Base-by-base conservation (phyloP, 352 stramenopile genomes). In the Pythium coloratum region DNA sequence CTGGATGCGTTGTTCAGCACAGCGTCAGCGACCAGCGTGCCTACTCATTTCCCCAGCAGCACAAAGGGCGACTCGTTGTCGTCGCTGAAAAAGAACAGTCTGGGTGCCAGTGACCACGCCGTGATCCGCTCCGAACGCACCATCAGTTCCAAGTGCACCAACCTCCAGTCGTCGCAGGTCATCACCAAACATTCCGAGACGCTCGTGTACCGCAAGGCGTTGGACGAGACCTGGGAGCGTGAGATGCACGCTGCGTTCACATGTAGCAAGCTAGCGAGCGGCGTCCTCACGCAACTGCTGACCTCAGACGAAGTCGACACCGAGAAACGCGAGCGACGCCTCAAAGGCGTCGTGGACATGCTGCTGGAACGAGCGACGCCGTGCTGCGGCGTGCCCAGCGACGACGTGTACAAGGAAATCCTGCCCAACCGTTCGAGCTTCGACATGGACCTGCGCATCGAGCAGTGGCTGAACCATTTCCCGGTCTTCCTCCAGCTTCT, bases 391-490 rank as follows among this genome's bases (percentile, higher is more conserved):
- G 79, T 92, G 30, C 84, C 81, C 9, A 90, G 70, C 62, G 87
- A 94, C 64, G 87, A 95, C 3, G 64, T 81, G 9, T 95, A 95
- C 81, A 92, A 94, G 76, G 87, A 95, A 38, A 75, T 82, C 28
- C 65, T 95, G 42, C 87, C 87, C 5, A 92, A 95, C 65, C 85
- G 87, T 10, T 94, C 87, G 6, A 92, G 80, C 57, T 91, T 89
- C 42, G 84, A 95, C 55, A 73, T 94, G 62, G 87, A 95, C 42
- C 54, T 94, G 26, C 81, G 87, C 8, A 78, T 92, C 6, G 87
- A 95, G 69, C 87, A 95, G 66, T 95, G 85, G 85, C 58, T 95
- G 33, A 87, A 92, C 59, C 87, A 93, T 62, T 95, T 89, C 59
- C 87, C 87, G 6, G 76, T 77, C 2, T 91, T 93, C 59, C 61